Evolutionary conservation across 345 rosid genomes (phyloP), one percentile per base, ranked within the genome.

Genomic region (Turnera subulata): DNA sequence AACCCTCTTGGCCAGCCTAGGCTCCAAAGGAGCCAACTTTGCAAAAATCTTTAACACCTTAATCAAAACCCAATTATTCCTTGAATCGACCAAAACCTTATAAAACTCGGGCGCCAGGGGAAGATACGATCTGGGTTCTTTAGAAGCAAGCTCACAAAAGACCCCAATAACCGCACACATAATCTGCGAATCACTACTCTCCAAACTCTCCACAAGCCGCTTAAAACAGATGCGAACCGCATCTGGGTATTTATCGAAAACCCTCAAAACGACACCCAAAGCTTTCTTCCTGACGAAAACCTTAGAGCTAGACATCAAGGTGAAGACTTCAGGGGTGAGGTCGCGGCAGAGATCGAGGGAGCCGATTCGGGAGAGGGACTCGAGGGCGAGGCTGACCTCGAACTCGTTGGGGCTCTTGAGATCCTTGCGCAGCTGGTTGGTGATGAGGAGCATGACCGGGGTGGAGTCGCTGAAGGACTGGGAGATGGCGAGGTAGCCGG

Each of bases 101-200:
- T 81, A 88, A 73, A 94, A 90, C 39, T 84, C 97, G 0, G 96
- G 97, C 24, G 99, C 97, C 55, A 94, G 66, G 0, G 97, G 95
- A 64, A 94, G 80, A 74, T 82, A 90, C 1, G 91, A 78, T 60
- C 48, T 66, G 29, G 99, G 88, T 38, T 90, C 97, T 61, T 78
- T 85, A 1, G 70, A 33, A 32, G 92, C 70, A 65, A 87, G 84
- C 69, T 93, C 97, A 51, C 91, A 81, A 45, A 93, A 90, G 52
- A 93, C 91, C 53, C 96, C 96, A 39, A 90, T 75, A 20, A 76
- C 85, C 5, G 92, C 90, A 21, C 85, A 87, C 11, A 84, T 56
- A 55, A 80, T 63, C 52, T 75, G 80, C 0, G 75, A 76, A 71
- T 93, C 95, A 39, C 79, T 75, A 74, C 78, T 79, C 70, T 89